These are phyloP conservation scores for Peronospora destructor DNA, from an alignment of 352 stramenopile genomes.

Conservation along the genomic window DNA sequence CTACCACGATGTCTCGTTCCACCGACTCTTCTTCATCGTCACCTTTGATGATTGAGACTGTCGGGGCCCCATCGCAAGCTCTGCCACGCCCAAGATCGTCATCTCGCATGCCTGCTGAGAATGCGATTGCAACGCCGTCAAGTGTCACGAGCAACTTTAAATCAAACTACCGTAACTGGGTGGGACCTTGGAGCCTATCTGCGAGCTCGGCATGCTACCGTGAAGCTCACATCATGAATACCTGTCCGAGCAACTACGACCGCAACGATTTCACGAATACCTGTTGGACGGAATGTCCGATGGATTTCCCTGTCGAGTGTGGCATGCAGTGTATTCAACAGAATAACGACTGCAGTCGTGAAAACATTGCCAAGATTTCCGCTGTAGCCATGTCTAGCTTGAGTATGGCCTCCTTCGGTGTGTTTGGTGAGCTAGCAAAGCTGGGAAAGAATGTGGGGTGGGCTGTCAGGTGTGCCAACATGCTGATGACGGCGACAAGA, in stretches of 20 bases:
- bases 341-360: slow-evolving; percentile 29
- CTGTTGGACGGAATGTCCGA: too few species aligned
- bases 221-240: too few species aligned
- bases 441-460: slow-evolving; percentile 23
- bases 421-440: slow-evolving; percentile 38
- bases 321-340: too few species aligned
- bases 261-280: too few species aligned
- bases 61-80: neutral
- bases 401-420: slow-evolving; percentile 20
- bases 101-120: slow-evolving; percentile 1
- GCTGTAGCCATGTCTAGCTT: too few species aligned
- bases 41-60: neutral
- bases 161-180: too few species aligned
- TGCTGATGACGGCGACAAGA: slow-evolving; percentile 21
- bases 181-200: too few species aligned
- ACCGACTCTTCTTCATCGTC: neutral
- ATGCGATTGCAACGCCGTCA: neutral
- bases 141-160: too few species aligned
- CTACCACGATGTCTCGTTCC: neutral
- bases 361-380: slow-evolving; percentile 28
- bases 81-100: neutral
- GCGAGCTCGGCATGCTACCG: too few species aligned
- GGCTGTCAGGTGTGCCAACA: slow-evolving; percentile 35
- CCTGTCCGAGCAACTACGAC: too few species aligned
- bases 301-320: too few species aligned